Percentiles rank a stretch among this genome's conserved stretches.
Evolutionary conservation across 1,284 basidiomycete genomes (phyloP).

Genomic region (Heliocybe sulcata): DNA sequence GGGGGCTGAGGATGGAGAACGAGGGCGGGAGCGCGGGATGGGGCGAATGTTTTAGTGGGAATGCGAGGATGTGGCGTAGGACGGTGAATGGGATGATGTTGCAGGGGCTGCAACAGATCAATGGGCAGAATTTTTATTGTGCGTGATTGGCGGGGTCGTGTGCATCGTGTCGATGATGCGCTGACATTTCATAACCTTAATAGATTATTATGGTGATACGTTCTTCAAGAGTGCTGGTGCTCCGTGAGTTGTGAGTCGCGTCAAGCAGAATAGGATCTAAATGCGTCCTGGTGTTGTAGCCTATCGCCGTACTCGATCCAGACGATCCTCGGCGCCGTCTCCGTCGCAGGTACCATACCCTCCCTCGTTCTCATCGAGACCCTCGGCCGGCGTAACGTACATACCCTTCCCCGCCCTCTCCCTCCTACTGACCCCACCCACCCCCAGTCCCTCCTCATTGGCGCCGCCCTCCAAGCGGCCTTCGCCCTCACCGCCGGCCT

Average conservation of each 20-base stretch:
- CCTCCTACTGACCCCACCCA: neutral
- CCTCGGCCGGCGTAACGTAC: slow-evolving; percentile 54
- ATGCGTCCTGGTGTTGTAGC: neutral
- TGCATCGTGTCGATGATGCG: neutral
- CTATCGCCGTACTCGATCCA: slow-evolving; percentile 70
- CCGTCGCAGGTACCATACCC: slow-evolving; percentile 58
- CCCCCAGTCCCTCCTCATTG: slow-evolving; percentile 53
- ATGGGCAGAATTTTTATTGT: slow-evolving; percentile 75
- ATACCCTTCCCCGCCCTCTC: slow-evolving; percentile 8
- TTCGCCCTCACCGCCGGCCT: slow-evolving; percentile 65
- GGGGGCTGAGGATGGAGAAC: slow-evolving; percentile 62
- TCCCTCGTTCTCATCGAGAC: slow-evolving; percentile 59
- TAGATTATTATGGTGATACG: slow-evolving; percentile 75
- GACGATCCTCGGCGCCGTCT: slow-evolving; percentile 62
- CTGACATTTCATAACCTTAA: too few species aligned
- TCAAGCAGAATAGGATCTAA: neutral
- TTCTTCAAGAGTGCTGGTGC: slow-evolving; percentile 78
- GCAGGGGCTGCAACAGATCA: slow-evolving; percentile 76
- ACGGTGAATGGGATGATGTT: slow-evolving; percentile 76
- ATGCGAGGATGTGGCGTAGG: slow-evolving; percentile 64
- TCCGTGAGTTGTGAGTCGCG: slow-evolving; percentile 9
- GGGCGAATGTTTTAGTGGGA: slow-evolving; percentile 69
- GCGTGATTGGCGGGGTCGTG: slow-evolving; percentile 13
- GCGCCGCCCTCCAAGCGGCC: slow-evolving; percentile 52
- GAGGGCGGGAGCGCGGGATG: slow-evolving; percentile 74